Percentiles rank a stretch among this genome's conserved stretches.
These are phyloP conservation scores for Dianthus caryophyllus DNA, from an alignment of 148 eudicot genomes.

Conservation along the genomic window DNA sequence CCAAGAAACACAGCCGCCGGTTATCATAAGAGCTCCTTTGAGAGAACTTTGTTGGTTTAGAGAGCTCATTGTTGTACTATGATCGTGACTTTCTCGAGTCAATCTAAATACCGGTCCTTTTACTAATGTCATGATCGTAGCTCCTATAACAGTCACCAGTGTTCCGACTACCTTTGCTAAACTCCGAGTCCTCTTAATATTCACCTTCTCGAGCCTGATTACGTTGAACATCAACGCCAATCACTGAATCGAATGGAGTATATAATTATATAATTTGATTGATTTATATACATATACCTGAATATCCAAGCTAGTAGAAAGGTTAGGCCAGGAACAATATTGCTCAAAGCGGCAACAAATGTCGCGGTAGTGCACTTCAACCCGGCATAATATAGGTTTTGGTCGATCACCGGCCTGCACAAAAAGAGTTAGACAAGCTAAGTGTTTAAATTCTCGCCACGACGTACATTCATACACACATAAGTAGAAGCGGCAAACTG, in stretches of 20 bases:
- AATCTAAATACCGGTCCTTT: conserved; percentile 42
- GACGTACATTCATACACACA: neutral
- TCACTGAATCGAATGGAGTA: neutral
- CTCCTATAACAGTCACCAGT: conserved; percentile 68
- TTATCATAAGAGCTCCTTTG: conserved; percentile 68
- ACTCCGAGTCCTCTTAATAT: conserved; percentile 38
- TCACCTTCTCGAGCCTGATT: conserved; percentile 70
- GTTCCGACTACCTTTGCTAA: conserved; percentile 81
- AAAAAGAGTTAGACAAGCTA: neutral
- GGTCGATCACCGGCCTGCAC: conserved; percentile 77
- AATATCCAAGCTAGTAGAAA: conserved; percentile 76
- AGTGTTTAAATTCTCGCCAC: neutral
- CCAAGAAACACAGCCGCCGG: conserved; percentile 57
- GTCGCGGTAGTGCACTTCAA: conserved; percentile 75
- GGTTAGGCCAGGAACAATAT: conserved; percentile 70
- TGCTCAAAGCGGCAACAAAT: conserved; percentile 56
- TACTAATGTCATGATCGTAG: conserved; percentile 69
- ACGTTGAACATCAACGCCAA: neutral
- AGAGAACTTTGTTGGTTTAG: conserved; percentile 33
- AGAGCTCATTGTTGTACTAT: neutral
- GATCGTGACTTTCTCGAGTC: conserved; percentile 14
- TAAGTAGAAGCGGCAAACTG: no score
- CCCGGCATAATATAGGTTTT: conserved; percentile 70
- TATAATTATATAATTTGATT: neutral
- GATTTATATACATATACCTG: conserved; percentile 31